Conservation (phyloP, 805 yeast genomes). For the Ogataea kodamae region DNA sequence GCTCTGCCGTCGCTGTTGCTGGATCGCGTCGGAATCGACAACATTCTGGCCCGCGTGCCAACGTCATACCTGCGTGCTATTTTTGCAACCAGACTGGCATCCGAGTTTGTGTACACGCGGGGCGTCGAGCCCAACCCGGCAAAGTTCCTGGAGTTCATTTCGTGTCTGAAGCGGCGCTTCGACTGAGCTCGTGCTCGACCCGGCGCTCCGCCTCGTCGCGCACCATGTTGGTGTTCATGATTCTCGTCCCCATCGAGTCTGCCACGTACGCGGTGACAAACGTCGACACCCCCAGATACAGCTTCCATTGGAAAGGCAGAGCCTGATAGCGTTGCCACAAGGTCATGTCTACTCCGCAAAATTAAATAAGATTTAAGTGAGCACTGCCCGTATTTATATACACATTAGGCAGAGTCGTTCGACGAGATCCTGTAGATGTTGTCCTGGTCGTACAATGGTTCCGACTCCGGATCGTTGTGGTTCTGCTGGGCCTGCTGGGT, state of each 20-base stretch:
- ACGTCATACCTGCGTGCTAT: constrained; percentile 82
- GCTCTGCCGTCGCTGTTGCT: constrained; percentile 77
- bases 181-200: constrained; percentile 26
- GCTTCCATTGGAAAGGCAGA: constrained; percentile 29
- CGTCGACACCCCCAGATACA: constrained; percentile 32
- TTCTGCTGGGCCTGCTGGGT: no score
- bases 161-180: constrained; percentile 48
- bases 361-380: no score
- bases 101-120: constrained; percentile 76
- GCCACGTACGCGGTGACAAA: constrained; percentile 31
- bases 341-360: constrained; percentile 7
- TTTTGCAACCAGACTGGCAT: constrained; percentile 81
- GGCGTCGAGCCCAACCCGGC: constrained; percentile 83
- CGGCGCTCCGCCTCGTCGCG: constrained; percentile 33
- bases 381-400: constrained; percentile 2
- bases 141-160: constrained; percentile 65
- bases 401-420: constrained; percentile 10
- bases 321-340: constrained; percentile 19
- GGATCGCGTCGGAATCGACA: constrained; percentile 60
- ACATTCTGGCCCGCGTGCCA: constrained; percentile 75
- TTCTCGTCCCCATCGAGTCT: constrained; percentile 27
- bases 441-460: constrained; percentile 28
- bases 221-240: constrained; percentile 31
- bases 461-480: no score
- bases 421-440: constrained; percentile 26